These are phyloP conservation scores for Pseudozyma hubeiensis DNA, from an alignment of 1,284 basidiomycete species.

Conservation along the genomic window DNA sequence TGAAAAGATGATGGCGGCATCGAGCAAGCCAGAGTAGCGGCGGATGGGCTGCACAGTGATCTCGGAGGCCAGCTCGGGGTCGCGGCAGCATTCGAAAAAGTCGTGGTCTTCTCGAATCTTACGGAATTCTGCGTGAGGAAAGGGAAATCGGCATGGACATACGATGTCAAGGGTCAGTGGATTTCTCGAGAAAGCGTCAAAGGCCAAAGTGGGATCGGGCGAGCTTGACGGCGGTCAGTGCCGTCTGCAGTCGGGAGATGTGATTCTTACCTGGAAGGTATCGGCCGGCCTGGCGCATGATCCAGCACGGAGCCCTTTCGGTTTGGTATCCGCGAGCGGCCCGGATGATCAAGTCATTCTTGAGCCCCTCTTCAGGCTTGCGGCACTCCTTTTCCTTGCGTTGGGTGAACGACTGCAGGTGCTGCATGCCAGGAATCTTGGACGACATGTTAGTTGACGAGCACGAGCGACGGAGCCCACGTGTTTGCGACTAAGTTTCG, in stretches of 20 bases:
- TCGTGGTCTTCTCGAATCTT: conserved; percentile 66
- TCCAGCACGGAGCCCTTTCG: conserved; percentile 94
- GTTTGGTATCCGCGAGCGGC: conserved; percentile 89
- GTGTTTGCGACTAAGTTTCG: too few species aligned
- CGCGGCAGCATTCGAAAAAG: conserved; percentile 68
- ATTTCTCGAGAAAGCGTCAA: too few species aligned
- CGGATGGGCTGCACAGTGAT: conserved; percentile 68
- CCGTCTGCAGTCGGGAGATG: not conserved
- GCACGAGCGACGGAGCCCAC: not conserved
- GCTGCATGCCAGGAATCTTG: conserved; percentile 59
- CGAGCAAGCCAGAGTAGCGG: conserved; percentile 64
- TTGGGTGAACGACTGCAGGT: conserved; percentile 58
- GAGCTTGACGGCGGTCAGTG: too few species aligned
- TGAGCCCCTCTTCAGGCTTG: conserved; percentile 71
- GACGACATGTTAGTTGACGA: conserved; percentile 32
- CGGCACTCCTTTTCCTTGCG: conserved; percentile 51
- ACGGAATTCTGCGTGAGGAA: conserved; percentile 56
- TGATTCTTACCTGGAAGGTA: conserved; percentile 84
- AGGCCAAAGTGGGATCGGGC: too few species aligned
- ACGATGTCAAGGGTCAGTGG: not conserved
- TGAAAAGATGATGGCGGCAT: conserved; percentile 68
- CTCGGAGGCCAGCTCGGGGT: conserved; percentile 65
- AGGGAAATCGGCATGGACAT: not conserved
- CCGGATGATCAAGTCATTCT: conserved; percentile 88
- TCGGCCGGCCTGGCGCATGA: conserved; percentile 97